Evolutionary conservation across 2,329 filamentous ascomycete species (phyloP).

Genomic region (Botrytis sinoallii): DNA sequence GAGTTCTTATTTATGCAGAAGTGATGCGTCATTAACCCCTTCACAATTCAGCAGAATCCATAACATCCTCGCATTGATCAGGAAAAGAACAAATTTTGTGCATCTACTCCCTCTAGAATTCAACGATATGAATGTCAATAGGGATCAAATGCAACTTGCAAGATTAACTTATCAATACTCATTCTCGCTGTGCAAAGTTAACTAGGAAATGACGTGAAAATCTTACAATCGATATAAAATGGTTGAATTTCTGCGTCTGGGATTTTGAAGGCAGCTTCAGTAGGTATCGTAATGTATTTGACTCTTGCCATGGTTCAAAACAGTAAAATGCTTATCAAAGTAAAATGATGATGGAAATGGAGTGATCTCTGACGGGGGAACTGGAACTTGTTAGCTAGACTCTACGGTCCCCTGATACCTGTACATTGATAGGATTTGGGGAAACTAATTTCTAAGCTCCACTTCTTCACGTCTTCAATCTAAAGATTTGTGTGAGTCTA

Average conservation of each 20-base stretch:
- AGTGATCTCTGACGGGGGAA: accelerated
- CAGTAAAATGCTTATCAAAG: background rate
- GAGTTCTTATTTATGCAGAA: background rate
- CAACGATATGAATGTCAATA: accelerated
- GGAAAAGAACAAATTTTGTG: background rate
- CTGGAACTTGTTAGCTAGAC: background rate
- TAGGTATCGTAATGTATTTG: no score
- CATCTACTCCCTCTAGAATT: background rate
- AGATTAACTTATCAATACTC: background rate
- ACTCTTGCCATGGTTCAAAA: no score
- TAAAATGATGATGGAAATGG: background rate
- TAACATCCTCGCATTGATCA: background rate
- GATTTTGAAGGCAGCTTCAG: no score
- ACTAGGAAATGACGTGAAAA: background rate
- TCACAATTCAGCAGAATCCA: background rate
- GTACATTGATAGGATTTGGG: background rate
- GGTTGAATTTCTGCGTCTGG: no score
- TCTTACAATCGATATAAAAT: background rate
- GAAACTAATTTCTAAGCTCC: background rate
- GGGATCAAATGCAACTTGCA: background rate
- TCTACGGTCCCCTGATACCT: background rate
- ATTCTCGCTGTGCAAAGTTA: background rate
- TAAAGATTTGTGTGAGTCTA: background rate
- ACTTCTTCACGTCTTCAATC: background rate
- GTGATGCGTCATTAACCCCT: background rate